Evolutionary conservation across 148 eudicot genomes (phyloP).

Genomic region (Heliamphora exappendiculata): DNA sequence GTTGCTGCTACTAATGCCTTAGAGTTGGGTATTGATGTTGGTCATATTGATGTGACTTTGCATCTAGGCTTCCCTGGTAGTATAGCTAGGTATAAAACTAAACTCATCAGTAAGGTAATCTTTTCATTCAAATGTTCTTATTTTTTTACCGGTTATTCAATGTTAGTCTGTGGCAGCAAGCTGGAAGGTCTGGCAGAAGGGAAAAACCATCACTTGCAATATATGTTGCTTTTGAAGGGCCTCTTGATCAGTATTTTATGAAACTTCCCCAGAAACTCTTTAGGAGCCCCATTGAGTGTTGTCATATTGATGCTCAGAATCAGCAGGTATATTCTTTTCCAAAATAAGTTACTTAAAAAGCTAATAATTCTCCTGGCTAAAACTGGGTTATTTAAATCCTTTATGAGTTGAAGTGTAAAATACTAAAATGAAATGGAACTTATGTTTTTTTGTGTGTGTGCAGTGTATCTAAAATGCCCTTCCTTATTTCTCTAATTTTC

Average conservation of each 20-base stretch:
- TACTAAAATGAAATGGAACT: not conserved
- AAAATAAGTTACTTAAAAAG: not conserved
- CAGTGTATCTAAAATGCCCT: not conserved
- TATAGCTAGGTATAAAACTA: constrained; percentile 65
- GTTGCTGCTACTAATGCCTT: constrained; percentile 96
- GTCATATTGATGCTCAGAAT: constrained; percentile 86
- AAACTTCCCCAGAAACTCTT: constrained; percentile 82
- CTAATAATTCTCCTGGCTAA: not conserved
- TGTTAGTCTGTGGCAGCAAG: constrained; percentile 92
- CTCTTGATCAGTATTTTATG: constrained; percentile 95
- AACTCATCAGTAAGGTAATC: not conserved
- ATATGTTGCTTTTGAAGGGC: constrained; percentile 96
- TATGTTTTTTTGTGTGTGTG: not conserved
- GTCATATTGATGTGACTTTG: constrained; percentile 83
- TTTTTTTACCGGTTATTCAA: constrained; percentile 6
- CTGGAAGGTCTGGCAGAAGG: constrained; percentile 96
- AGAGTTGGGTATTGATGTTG: constrained; percentile 97
- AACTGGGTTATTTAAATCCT: not conserved
- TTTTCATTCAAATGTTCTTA: constrained; percentile 6
- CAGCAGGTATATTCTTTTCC: constrained; percentile 43
- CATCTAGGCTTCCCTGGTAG: constrained; percentile 99
- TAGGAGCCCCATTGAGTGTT: constrained; percentile 75
- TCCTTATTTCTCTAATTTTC: not conserved
- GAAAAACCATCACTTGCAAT: constrained; percentile 84
- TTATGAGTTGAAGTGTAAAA: not conserved